These are phyloP conservation scores for Stephania cephalantha DNA, from an alignment of 164 flowering plant genomes.

Conservation along the genomic window DNA sequence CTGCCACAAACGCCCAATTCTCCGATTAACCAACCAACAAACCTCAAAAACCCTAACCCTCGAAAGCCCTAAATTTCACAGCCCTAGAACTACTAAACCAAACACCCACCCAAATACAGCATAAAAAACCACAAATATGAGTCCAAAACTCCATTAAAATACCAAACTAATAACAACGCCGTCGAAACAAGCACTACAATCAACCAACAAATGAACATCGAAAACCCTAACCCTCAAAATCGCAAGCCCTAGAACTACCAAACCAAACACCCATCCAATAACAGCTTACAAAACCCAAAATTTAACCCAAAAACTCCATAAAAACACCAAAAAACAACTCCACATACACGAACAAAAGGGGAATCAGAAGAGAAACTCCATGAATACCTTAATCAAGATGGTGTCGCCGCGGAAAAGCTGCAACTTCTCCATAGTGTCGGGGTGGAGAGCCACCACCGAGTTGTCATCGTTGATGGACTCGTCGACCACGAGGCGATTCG, in stretches of 20 bases:
- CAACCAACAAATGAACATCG: too few species aligned
- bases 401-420: conserved; percentile 86
- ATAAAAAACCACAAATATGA: too few species aligned
- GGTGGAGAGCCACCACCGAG: conserved; percentile 70
- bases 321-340: neutral
- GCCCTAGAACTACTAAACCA: too few species aligned
- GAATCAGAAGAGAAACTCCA: neutral
- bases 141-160: too few species aligned
- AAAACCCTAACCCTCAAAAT: neutral
- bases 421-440: conserved; percentile 79
- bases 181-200: neutral
- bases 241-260: neutral
- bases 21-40: too few species aligned
- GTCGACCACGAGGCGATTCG: conserved; percentile 72
- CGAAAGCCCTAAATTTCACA: too few species aligned
- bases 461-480: conserved; percentile 79
- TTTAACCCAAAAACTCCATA: neutral
- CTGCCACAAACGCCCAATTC: neutral
- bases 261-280: neutral
- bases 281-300: neutral
- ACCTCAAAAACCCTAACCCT: neutral
- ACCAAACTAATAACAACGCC: too few species aligned
- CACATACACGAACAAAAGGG: neutral
- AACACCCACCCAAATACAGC: too few species aligned
- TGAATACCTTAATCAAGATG: conserved; percentile 56